Percentiles rank a stretch among this genome's conserved stretches.
These are phyloP conservation scores for Erodium chrysanthum DNA, from an alignment of 441 rosid genomes.

Conservation along the genomic window DNA sequence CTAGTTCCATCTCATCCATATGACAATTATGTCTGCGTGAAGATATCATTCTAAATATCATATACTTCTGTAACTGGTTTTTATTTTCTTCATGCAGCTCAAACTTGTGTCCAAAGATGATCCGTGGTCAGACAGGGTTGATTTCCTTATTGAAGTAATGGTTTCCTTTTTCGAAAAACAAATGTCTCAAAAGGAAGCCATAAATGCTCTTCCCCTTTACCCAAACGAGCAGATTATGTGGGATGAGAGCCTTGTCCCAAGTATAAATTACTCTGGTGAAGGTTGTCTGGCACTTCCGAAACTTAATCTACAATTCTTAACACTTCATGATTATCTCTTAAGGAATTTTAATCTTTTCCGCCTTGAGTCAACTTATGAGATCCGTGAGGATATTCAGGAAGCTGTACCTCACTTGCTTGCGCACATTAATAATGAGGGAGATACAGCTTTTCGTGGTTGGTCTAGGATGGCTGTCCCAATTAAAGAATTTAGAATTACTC, in stretches of 20 bases:
- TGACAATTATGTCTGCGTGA: background rate
- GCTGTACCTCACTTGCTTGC: slow-evolving; percentile 94
- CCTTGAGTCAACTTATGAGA: slow-evolving; percentile 95
- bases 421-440: slow-evolving; percentile 77
- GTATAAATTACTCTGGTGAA: slow-evolving; percentile 97
- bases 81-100: slow-evolving; percentile 45
- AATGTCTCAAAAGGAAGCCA: slow-evolving; percentile 93
- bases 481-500: slow-evolving; percentile 57
- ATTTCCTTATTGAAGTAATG: slow-evolving; percentile 87
- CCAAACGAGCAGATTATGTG: slow-evolving; percentile 99
- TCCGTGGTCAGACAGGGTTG: slow-evolving; percentile 80
- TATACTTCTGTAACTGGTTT: background rate
- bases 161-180: slow-evolving; percentile 89
- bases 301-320: slow-evolving; percentile 88
- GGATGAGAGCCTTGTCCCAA: slow-evolving; percentile 97
- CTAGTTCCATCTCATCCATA: background rate
- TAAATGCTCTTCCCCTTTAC: slow-evolving; percentile 94
- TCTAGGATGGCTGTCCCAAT: slow-evolving; percentile 97
- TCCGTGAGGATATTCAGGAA: slow-evolving; percentile 98
- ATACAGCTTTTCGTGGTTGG: slow-evolving; percentile 96
- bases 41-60: background rate
- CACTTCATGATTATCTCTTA: slow-evolving; percentile 92
- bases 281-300: slow-evolving; percentile 98
- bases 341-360: slow-evolving; percentile 97
- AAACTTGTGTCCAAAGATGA: slow-evolving; percentile 72